Conservation (phyloP, 2,329 filamentous ascomycete species). For the Trichophaea hybrida region DNA sequence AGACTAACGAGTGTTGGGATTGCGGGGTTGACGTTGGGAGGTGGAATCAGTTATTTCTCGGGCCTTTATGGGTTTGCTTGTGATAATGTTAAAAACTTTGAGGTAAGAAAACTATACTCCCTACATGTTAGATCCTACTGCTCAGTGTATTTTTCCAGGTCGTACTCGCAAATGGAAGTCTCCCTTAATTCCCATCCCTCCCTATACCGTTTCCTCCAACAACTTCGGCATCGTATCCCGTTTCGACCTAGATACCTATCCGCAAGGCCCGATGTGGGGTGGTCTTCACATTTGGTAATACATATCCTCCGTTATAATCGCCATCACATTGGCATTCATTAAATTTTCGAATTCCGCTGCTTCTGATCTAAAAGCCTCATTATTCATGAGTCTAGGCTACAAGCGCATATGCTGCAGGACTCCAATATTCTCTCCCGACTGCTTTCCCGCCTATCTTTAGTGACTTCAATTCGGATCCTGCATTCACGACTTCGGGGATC, state of each 20-base stretch:
- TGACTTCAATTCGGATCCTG: no score
- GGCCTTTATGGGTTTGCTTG: constrained; percentile 37
- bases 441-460: no score
- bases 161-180: constrained; percentile 39
- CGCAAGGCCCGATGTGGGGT: constrained; percentile 28
- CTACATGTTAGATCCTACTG: neutral
- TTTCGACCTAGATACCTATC: constrained; percentile 29
- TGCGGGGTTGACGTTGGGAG: constrained; percentile 35
- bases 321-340: neutral
- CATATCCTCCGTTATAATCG: constrained; percentile 3
- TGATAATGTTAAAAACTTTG: constrained; percentile 38
- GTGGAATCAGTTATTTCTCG: constrained; percentile 39
- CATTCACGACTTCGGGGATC: no score
- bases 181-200: constrained; percentile 35
- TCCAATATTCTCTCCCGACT: constrained; percentile 31
- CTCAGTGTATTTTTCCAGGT: constrained; percentile 35
- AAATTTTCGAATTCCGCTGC: no score
- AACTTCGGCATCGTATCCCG: constrained; percentile 42
- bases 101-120: constrained; percentile 27
- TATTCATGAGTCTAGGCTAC: constrained; percentile 9
- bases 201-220: constrained; percentile 41
- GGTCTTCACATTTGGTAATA: constrained; percentile 1
- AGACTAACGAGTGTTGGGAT: constrained; percentile 35
- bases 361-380: neutral
- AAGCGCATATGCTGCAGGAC: constrained; percentile 8